Evolutionary conservation across 164 flowering plant species (phyloP).

Genomic region (Chloranthus sessilifolius): DNA sequence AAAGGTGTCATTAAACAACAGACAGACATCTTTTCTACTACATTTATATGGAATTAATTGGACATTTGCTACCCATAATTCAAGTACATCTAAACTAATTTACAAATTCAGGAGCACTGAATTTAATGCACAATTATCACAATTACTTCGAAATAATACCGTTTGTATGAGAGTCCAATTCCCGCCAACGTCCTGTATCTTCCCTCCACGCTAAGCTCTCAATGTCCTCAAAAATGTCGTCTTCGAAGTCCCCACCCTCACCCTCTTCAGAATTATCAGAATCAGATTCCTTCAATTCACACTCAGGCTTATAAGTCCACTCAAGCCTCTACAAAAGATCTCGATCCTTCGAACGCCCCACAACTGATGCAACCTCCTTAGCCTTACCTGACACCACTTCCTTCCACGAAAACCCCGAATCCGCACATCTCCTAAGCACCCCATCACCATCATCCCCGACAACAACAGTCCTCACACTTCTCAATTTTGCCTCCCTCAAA

Average conservation of each 20-base stretch:
- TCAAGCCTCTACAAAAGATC: slow-evolving; percentile 68
- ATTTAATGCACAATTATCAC: slow-evolving; percentile 2
- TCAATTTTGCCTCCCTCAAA: slow-evolving; percentile 62
- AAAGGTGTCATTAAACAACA: too few species aligned
- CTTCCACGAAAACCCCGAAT: slow-evolving; percentile 71
- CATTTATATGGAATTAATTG: too few species aligned
- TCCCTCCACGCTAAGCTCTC: slow-evolving; percentile 18
- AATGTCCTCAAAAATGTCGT: slow-evolving; percentile 15
- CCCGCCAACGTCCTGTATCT: slow-evolving; percentile 57
- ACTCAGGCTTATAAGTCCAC: slow-evolving; percentile 65
- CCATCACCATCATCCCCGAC: slow-evolving; percentile 72
- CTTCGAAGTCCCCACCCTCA: slow-evolving; percentile 26
- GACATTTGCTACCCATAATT: too few species aligned
- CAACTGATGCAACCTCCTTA: slow-evolving; percentile 53
- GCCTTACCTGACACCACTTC: slow-evolving; percentile 77
- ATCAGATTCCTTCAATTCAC: slow-evolving; percentile 18
- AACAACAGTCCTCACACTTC: slow-evolving; percentile 78
- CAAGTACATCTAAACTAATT: too few species aligned
- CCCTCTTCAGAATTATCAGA: slow-evolving; percentile 18
- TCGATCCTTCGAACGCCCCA: slow-evolving; percentile 74
- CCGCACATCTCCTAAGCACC: slow-evolving; percentile 66
- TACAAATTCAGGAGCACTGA: too few species aligned
- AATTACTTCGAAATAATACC: slow-evolving; percentile 5
- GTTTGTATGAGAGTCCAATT: slow-evolving; percentile 39
- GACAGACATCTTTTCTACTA: too few species aligned